phyloP scores from a whole-genome alignment of 495 filamentous ascomycete genomes.

The Annulohypoxylon maeteangense region DNA sequence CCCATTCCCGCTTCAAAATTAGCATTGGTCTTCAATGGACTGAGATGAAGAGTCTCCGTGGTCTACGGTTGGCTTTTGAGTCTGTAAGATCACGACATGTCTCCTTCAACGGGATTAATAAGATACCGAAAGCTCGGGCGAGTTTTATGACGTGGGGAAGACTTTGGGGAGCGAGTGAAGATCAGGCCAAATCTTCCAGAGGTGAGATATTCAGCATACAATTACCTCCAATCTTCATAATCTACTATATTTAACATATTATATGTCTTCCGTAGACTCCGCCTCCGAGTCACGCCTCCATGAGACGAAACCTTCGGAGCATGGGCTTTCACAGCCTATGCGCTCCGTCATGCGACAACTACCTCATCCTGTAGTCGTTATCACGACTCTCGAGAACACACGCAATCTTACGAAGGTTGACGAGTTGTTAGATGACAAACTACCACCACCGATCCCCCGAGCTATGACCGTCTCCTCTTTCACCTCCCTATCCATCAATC shows the following conservation, averaged over 20 bases:
- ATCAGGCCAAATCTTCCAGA: background rate
- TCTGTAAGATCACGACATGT: conserved; percentile 42
- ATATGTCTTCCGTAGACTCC: background rate
- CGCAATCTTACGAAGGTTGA: conserved; percentile 32
- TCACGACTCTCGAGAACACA: conserved; percentile 62
- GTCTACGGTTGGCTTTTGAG: conserved; percentile 40
- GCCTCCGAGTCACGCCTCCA: background rate
- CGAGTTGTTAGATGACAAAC: conserved; percentile 35
- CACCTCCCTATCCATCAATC: conserved; percentile 75
- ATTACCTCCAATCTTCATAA: background rate
- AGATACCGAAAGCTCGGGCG: conserved; percentile 8
- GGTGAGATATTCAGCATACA: conserved; percentile 16
- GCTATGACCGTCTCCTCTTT: conserved; percentile 89
- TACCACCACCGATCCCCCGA: conserved; percentile 45
- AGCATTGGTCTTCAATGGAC: conserved; percentile 42
- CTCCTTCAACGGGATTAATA: background rate
- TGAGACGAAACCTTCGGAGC: conserved; percentile 27
- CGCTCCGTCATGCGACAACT: conserved; percentile 75
- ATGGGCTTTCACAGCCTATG: conserved; percentile 54
- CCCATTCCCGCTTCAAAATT: conserved; percentile 31
- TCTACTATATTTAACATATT: conserved; percentile 15
- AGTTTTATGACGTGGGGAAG: conserved; percentile 18
- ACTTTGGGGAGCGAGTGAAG: background rate
- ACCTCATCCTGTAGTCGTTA: conserved; percentile 78
- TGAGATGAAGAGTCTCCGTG: conserved; percentile 49